phyloP scores from a whole-genome alignment of 352 stramenopile species.

The Blastocystis sp. region DNA sequence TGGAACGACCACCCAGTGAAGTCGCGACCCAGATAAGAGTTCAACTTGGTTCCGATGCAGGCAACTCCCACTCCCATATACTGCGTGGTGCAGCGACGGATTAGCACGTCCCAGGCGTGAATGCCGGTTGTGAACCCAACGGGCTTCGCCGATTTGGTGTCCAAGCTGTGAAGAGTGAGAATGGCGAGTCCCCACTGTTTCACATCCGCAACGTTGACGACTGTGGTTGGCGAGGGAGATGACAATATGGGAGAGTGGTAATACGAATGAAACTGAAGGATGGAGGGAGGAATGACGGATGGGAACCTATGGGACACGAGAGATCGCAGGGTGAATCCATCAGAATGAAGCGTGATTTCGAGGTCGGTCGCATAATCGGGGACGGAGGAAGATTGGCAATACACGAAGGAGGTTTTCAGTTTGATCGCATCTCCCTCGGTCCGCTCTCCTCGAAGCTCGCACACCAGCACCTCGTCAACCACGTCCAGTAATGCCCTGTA shows the following conservation, averaged over 20 bases:
- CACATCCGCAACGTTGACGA: conserved; percentile 1
- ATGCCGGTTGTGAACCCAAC: neutral
- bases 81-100: conserved; percentile 43
- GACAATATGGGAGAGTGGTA: conserved; percentile 11
- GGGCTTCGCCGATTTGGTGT: neutral
- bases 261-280: neutral
- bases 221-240: neutral
- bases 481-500: neutral
- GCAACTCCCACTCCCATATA: conserved; percentile 50
- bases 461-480: neutral
- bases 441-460: neutral
- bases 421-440: neutral
- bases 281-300: neutral
- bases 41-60: conserved; percentile 32
- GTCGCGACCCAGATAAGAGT: conserved; percentile 40
- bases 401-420: neutral
- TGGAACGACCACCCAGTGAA: conserved; percentile 52
- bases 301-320: neutral
- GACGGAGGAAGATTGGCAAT: neutral
- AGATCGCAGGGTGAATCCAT: neutral
- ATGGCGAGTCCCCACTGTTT: conserved; percentile 56
- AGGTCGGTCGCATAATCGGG: neutral
- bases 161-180: neutral
- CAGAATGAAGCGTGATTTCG: neutral
- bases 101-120: conserved; percentile 24